These are phyloP conservation scores for Xylaria sp. DNA, from an alignment of 2,329 filamentous ascomycete genomes.

Conservation along the genomic window DNA sequence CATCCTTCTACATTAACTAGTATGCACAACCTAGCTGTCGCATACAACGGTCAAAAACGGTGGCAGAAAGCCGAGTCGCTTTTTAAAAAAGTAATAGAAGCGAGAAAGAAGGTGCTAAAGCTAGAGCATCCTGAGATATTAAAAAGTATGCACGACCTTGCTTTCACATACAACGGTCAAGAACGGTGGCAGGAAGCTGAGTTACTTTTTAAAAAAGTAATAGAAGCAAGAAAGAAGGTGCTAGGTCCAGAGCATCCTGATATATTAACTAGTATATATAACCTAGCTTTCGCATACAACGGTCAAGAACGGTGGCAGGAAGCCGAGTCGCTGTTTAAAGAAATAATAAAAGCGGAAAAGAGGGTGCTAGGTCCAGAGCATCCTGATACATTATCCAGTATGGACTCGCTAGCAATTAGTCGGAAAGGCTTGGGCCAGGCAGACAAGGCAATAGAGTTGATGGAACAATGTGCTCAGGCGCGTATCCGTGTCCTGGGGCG, in stretches of 20 bases:
- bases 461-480: neutral
- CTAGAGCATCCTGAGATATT: neutral
- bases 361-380: constrained; percentile 4
- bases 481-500: neutral
- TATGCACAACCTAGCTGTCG: constrained; percentile 4
- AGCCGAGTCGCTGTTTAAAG: neutral
- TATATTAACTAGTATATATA: constrained; percentile 11
- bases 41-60: no score
- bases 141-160: neutral
- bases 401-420: neutral
- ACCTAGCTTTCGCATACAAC: neutral
- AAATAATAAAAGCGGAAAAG: neutral
- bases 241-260: constrained; percentile 6
- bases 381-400: neutral
- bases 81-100: neutral
- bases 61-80: neutral
- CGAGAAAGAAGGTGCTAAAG: neutral
- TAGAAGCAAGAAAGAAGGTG: constrained; percentile 1
- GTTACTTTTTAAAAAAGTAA: neutral
- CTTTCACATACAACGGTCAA: neutral
- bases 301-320: constrained; percentile 2
- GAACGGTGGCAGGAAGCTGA: constrained; percentile 13
- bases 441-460: constrained; percentile 5
- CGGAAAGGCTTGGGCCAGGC: neutral
- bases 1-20: constrained; percentile 12